These are phyloP conservation scores for Thoreauomyces humboldtii DNA, from an alignment of 192 early-diverging fungal genomes.

Conservation along the genomic window DNA sequence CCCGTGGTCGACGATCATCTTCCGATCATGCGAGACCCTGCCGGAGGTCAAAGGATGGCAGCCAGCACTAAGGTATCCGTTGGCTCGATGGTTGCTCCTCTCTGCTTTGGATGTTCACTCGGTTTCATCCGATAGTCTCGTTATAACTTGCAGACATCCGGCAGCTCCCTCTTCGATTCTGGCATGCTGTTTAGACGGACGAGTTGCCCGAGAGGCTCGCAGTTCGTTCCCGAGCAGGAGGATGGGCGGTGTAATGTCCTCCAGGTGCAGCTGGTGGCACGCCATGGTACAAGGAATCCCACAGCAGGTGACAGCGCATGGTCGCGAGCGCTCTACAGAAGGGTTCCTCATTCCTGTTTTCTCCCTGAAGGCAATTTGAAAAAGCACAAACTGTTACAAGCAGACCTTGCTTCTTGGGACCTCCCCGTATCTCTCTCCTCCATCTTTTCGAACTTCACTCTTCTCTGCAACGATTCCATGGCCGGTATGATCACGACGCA, in stretches of 20 bases:
- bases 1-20: constrained; percentile 1
- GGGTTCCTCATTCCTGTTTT: background rate
- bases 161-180: too few relatives aligned
- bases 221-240: too few relatives aligned
- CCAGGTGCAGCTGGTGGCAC: constrained; percentile 5
- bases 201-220: too few relatives aligned
- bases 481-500: constrained; percentile 26
- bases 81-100: too few relatives aligned
- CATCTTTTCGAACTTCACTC: constrained; percentile 25
- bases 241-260: constrained; percentile 1
- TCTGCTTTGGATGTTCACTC: too few relatives aligned
- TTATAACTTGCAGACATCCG: too few relatives aligned
- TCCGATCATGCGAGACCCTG: background rate
- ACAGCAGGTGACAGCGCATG: too few relatives aligned
- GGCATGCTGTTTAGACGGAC: too few relatives aligned
- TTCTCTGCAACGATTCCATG: background rate
- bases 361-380: background rate
- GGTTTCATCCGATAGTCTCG: too few relatives aligned
- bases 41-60: background rate
- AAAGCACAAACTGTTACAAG: background rate
- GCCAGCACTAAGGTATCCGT: too few relatives aligned
- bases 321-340: too few relatives aligned
- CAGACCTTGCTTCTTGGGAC: background rate
- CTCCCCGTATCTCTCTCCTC: background rate
- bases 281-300: constrained; percentile 21